Percentiles rank a stretch among this genome's conserved stretches.
These are phyloP conservation scores for Urochloa ruziziensis DNA, from an alignment of 176 grass and related monocot genomes.

Conservation along the genomic window DNA sequence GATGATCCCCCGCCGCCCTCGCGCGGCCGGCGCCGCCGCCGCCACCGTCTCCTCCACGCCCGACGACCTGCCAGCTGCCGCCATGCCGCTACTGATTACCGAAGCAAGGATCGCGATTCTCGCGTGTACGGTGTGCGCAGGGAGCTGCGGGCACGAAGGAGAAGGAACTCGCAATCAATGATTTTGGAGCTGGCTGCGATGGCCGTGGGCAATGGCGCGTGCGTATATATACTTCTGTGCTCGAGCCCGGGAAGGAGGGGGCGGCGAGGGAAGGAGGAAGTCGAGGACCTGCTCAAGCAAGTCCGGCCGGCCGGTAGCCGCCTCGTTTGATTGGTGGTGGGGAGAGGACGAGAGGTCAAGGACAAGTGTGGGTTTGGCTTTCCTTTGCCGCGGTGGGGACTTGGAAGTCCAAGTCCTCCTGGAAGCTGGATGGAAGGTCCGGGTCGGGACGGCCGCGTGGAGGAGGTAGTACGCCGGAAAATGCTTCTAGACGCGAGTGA, in stretches of 20 bases:
- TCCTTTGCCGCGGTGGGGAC: not conserved
- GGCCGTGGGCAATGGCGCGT: too few species aligned
- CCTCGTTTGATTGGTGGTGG: conserved; percentile 27
- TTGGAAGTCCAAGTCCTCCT: not conserved
- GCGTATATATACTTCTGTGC: not conserved
- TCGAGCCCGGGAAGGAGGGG: not conserved
- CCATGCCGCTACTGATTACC: not conserved
- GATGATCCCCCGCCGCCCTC: conserved; percentile 14
- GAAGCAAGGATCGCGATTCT: not conserved
- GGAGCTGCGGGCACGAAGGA: not conserved
- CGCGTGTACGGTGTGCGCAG: not conserved
- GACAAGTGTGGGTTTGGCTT: not conserved
- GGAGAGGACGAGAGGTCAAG: too few species aligned
- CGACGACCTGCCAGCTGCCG: not conserved
- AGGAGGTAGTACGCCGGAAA: too few species aligned
- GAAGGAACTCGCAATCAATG: not conserved
- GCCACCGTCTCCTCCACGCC: conserved; percentile 1
- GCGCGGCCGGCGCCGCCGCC: not conserved
- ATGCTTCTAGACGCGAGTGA: not conserved
- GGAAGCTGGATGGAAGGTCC: not conserved
- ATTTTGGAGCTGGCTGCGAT: not conserved
- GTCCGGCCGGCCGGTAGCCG: conserved; percentile 7
- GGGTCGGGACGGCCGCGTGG: too few species aligned
- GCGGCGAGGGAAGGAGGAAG: not conserved
- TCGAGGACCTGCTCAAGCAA: not conserved